Evolutionary conservation across 106 monocot species (phyloP), one percentile per base, ranked within the genome.

Genomic region (Allium cepa): DNA sequence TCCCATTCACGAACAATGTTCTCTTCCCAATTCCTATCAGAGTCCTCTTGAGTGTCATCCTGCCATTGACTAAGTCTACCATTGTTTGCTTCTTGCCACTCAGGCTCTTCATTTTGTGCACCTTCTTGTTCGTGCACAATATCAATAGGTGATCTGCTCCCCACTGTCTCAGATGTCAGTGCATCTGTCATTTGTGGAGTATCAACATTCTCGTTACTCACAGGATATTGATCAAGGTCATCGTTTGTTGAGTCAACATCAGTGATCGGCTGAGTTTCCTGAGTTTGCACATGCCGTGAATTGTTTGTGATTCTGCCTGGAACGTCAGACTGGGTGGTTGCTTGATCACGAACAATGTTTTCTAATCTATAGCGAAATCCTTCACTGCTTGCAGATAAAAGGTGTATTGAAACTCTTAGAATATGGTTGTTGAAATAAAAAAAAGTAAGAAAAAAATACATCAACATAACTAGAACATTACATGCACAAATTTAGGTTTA

Each of bases 291-390:
- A 72, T 79, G 71, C 48, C 27, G 66, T 36, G 77, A 72, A 28
- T 45, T 62, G 56, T 45, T 71, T 8, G 60, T 74, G 60, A 50
- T 60, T 64, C 57, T 70, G 16, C 64, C 56, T 47, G 79, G 60
- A 69, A 11, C 17, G 65, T 79, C 75, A 56, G 69, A 77, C 63
- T 71, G 61, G 8, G 46, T 76, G 57, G 52, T 79, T 71, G 79
- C 70, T 88, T 86, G 85, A 69, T 60, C 75, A 27, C 52, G 73
- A 16, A 80, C 75, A 79, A 59, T 72, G 73, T 61, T 83, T 62
- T 88, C 88, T 68, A 79, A 75, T 64, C 79, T 73, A 69, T 71
- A 83, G 66, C 73, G 77, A 72, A 88, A 80, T 67, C 78, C 91
- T 73, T 91, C 88, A 83, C 95, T 91, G 55, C 49, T 60, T 46